Evolutionary conservation across 1,284 basidiomycete genomes (phyloP), one percentile per base, ranked within the genome.

Genomic region (Ceratobasidium sp.): DNA sequence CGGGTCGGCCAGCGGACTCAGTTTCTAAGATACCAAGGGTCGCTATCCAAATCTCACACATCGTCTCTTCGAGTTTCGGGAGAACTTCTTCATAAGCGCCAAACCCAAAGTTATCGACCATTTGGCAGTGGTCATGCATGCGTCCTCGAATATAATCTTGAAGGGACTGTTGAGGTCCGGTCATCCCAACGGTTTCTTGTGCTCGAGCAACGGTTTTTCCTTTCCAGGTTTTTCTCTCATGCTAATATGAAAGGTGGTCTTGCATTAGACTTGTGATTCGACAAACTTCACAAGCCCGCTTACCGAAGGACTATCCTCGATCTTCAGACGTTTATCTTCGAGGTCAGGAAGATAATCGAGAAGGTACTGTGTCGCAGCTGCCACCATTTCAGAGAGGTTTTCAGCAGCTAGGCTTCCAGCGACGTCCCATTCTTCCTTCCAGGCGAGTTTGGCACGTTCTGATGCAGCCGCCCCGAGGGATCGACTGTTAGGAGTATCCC

Each of bases 41-140:
- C 2, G 27, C 17, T 22, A n/a, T 22, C 64, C 64, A 66, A 14
- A 66, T 44, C 64, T 66, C 64, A 54, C 47, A 51, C 64, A 66
- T 66, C 29, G 50, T 33, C 22, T 33, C 22, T 22, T 66, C 64
- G 22, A 50, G 29, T 2, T 19, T 31, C 11, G 11, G 44, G 4
- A 50, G 48, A 19, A 66, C 24, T 24, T 53, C 51, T 8, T 29
- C 48, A n/a, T n/a, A 66, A 14, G 29, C 7, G 2, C 64, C 64
- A 54, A 66, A 66, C 27, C 64, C 64, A 31, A 41, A 66, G 8
- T 11, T 53, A 7, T 66, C 47, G 2, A 66, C 64, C n/a, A 53
- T 53, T 11, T 51, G 9, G 22, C 48, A 66, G 36, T 66, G 64
- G 5, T 24, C 17, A 15, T 53, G 11, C 31, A 66, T 66, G 11